Evolutionary conservation across 2,329 filamentous ascomycete genomes (phyloP).

Genomic region (Cordyceps fumosorosea): DNA sequence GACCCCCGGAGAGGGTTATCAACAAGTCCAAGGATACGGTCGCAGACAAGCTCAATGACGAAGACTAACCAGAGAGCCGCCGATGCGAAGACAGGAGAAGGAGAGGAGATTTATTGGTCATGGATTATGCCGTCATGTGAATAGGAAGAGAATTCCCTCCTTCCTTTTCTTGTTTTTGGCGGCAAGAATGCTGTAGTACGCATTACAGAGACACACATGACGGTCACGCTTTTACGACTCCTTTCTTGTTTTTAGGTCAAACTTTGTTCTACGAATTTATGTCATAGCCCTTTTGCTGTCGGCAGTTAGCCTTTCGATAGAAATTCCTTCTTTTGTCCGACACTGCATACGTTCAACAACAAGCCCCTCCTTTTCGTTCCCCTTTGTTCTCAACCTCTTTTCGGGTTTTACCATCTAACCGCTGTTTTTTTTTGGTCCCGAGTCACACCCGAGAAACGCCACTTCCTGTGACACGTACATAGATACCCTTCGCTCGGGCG

Average conservation of each 20-base stretch:
- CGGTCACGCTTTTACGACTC: neutral
- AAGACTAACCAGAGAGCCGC: slow-evolving; percentile 36
- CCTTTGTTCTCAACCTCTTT: neutral
- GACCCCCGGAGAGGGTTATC: slow-evolving; percentile 42
- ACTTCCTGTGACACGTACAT: neutral
- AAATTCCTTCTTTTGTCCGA: neutral
- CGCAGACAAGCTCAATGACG: slow-evolving; percentile 46
- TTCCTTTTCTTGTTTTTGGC: neutral
- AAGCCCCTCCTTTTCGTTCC: neutral
- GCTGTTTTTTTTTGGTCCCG: neutral
- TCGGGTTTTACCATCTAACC: neutral
- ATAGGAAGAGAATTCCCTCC: neutral
- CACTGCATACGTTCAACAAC: neutral
- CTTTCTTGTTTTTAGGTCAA: neutral
- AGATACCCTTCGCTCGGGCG: neutral
- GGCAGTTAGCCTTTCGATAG: neutral
- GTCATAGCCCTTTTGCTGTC: neutral
- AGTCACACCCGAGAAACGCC: slow-evolving; percentile 1
- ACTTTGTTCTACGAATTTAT: neutral
- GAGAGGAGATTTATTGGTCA: neutral
- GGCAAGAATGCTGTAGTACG: neutral
- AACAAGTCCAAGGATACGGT: slow-evolving; percentile 45
- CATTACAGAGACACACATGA: neutral
- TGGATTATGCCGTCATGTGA: slow-evolving; percentile 3
- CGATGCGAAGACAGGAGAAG: neutral